These are phyloP conservation scores for Sorghum bicolor DNA, from an alignment of 176 grass and related monocot species.

Conservation along the genomic window Sorghum_bicolor_NCBIv3 NC_012872.2:8158001-8158500, in stretches of 20 bases:
- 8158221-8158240: slow-evolving; percentile 42
- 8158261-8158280: slow-evolving; percentile 22
- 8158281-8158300: not conserved
- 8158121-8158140: slow-evolving; percentile 13
- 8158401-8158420: not conserved
- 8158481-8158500: not conserved
- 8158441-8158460: not conserved
- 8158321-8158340: slow-evolving; percentile 97
- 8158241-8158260: slow-evolving; percentile 14
- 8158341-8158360: slow-evolving; percentile 79
- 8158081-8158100: not conserved
- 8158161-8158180: slow-evolving; percentile 91
- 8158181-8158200: slow-evolving; percentile 86
- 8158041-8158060: not conserved
- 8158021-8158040: not conserved
- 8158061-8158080: not conserved
- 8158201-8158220: slow-evolving; percentile 77
- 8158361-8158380: slow-evolving; percentile 87
- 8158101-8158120: not conserved
- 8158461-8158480: not conserved
- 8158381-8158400: slow-evolving; percentile 86
- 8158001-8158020: not conserved
- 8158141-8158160: slow-evolving; percentile 41
- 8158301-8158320: slow-evolving; percentile 50
- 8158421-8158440: not conserved